Percentiles rank a stretch among this genome's conserved stretches.
Conservation (phyloP, 805 yeast genomes). For the Zygosaccharomyces pseudorouxii region DNA sequence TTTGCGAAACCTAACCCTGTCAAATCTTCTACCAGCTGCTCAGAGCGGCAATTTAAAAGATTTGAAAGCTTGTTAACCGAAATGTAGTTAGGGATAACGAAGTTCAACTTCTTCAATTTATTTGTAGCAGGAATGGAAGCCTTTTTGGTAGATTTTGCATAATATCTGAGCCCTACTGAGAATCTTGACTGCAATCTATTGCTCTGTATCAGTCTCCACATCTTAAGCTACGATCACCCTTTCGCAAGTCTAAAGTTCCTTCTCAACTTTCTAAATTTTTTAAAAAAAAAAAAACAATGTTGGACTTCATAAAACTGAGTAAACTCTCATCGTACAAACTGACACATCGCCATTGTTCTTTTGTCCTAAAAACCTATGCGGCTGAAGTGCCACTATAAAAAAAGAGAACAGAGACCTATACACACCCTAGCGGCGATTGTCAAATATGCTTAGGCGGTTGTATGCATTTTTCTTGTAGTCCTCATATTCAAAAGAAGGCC, state of each 20-base stretch:
- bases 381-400: neutral
- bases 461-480: constrained; percentile 34
- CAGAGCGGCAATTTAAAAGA: constrained; percentile 59
- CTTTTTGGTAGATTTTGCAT: constrained; percentile 9
- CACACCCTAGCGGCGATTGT: constrained; percentile 1
- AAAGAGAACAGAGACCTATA: neutral
- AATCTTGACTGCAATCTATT: neutral
- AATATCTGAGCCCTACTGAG: neutral
- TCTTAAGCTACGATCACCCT: neutral
- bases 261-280: neutral
- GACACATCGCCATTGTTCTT: neutral
- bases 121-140: constrained; percentile 17
- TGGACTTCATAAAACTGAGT: neutral
- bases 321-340: constrained; percentile 6
- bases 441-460: constrained; percentile 28
- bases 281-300: neutral
- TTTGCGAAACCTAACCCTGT: constrained; percentile 71
- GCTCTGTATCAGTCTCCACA: constrained; percentile 1
- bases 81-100: constrained; percentile 64
- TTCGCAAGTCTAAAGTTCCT: neutral
- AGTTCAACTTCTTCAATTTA: constrained; percentile 16
- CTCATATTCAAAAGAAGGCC: constrained; percentile 31
- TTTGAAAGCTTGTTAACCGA: constrained; percentile 77
- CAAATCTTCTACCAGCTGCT: constrained; percentile 54
- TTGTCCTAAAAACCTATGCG: neutral